Base-by-base conservation (phyloP, 257 asterid genomes). In the Solanum etuberosum region DNA sequence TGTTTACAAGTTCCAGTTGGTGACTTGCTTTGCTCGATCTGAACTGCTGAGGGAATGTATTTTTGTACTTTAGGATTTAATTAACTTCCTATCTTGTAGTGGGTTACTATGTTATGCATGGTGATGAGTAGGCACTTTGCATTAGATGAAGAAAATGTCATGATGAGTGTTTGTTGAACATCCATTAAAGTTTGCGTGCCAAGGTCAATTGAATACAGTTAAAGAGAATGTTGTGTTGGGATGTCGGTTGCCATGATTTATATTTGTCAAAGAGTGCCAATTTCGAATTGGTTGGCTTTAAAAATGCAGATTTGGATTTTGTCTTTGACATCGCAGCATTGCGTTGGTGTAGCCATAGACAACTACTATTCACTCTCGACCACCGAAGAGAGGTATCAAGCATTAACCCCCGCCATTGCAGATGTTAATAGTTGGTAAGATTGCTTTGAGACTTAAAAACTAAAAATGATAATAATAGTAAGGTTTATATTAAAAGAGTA, bases 231-330 rank as follows among this genome's bases (percentile, higher is more conserved):
- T 92, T 90, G 89, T 92, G 91, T 94, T 91, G 92, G 91, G 96
- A 92, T 94, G 91, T 94, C 94, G 93, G 99, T 92, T 95, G 94
- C 97, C 95, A 89, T 97, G 97, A 94, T 97, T 94, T 95, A 88
- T 95, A 92, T 85, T 94, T 89, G 95, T 92, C 93, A 93, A 91
- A 93, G 94, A 96, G 93, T 97, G 98, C 98, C 98, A 91, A 95
- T 94, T 89, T 91, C 97, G 96, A 93, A 94, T 95, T 95, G 98
- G 98, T 95, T 96, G 99, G 97, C 99, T 94, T 92, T 91, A 94
- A 97, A 94, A 96, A 92, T 97, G 99, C 99, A 97, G 99, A 95
- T 97, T 92, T 94, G 98, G 98, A 93, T 92, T 95, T 91, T 94
- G 90, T 92, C 94, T 94, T 92, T 94, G 94, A 87, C 97, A 89